Conservation (phyloP, 345 rosid genomes). For the Capsella bursapastoris region DNA sequence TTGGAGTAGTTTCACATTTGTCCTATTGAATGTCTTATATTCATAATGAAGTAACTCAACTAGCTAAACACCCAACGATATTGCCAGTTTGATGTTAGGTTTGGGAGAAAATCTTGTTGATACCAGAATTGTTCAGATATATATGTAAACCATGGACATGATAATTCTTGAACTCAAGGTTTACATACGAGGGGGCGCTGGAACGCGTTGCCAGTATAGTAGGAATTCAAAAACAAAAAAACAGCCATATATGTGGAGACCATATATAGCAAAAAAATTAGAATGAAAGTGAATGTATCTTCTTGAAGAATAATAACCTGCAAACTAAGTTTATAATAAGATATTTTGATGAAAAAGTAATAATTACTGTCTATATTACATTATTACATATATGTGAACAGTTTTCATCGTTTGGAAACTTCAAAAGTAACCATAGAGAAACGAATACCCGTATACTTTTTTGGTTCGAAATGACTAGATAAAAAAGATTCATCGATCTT, state of each 20-base stretch:
- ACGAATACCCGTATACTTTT: conserved; percentile 14
- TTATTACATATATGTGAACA: conserved; percentile 1
- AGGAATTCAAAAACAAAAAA: too few relatives aligned
- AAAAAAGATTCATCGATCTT: conserved; percentile 2
- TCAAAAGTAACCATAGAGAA: conserved; percentile 28
- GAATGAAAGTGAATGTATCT: conserved; percentile 31
- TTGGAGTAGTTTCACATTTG: conserved; percentile 11
- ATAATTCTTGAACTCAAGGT: background rate
- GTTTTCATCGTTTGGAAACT: conserved; percentile 29
- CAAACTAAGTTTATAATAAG: conserved; percentile 8
- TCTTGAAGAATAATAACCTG: conserved; percentile 37
- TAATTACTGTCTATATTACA: conserved; percentile 21
- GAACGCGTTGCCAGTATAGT: too few relatives aligned
- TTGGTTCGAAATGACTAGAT: conserved; percentile 10
- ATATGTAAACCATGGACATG: background rate
- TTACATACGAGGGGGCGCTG: background rate
- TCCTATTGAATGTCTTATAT: background rate
- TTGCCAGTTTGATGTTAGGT: conserved; percentile 26
- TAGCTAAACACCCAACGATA: conserved; percentile 5
- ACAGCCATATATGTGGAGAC: conserved; percentile 11
- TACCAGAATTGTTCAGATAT: background rate
- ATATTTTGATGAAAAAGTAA: conserved; percentile 18
- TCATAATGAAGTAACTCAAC: conserved; percentile 14
- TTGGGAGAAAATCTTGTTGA: background rate
- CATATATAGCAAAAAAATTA: background rate